Conservation (phyloP, 768 basidiomycete species). For the Phallus indusiatus region DNA sequence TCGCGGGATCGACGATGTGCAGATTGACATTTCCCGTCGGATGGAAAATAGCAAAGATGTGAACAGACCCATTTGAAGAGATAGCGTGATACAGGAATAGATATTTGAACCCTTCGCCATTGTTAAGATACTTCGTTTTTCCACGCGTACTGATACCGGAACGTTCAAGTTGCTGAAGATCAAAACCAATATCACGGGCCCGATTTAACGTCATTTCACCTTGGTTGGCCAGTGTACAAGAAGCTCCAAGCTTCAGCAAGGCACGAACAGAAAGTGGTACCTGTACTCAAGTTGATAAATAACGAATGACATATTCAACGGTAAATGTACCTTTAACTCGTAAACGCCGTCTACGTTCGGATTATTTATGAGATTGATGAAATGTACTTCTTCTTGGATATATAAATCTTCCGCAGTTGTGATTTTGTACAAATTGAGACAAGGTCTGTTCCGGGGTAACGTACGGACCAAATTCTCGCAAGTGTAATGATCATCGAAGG, state of each 20-base stretch:
- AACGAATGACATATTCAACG: not conserved
- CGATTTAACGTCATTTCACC: slow-evolving; percentile 63
- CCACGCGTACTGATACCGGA: slow-evolving; percentile 42
- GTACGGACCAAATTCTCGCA: slow-evolving; percentile 65
- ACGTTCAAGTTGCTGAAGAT: slow-evolving; percentile 71
- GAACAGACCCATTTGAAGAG: slow-evolving; percentile 62
- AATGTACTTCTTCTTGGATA: slow-evolving; percentile 79
- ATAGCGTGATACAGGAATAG: slow-evolving; percentile 84
- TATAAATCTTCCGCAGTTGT: slow-evolving; percentile 77
- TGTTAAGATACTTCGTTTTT: slow-evolving; percentile 62
- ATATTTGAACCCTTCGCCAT: slow-evolving; percentile 62
- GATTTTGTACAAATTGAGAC: slow-evolving; percentile 74
- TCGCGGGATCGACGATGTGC: slow-evolving; percentile 85
- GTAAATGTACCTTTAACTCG: slow-evolving; percentile 67
- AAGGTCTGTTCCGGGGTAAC: slow-evolving; percentile 70
- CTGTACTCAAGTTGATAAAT: slow-evolving; percentile 27
- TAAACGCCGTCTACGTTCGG: slow-evolving; percentile 93
- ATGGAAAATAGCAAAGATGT: slow-evolving; percentile 83
- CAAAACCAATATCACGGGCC: slow-evolving; percentile 75
- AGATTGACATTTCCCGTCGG: slow-evolving; percentile 62
- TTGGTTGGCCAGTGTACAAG: slow-evolving; percentile 58
- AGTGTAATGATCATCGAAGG: slow-evolving; percentile 65
- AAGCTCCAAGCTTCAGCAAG: slow-evolving; percentile 74
- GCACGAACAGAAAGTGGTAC: slow-evolving; percentile 78
- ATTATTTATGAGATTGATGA: slow-evolving; percentile 86